Conservation (phyloP, 208 protist genomes). For the Lotmaria passim region DNA sequence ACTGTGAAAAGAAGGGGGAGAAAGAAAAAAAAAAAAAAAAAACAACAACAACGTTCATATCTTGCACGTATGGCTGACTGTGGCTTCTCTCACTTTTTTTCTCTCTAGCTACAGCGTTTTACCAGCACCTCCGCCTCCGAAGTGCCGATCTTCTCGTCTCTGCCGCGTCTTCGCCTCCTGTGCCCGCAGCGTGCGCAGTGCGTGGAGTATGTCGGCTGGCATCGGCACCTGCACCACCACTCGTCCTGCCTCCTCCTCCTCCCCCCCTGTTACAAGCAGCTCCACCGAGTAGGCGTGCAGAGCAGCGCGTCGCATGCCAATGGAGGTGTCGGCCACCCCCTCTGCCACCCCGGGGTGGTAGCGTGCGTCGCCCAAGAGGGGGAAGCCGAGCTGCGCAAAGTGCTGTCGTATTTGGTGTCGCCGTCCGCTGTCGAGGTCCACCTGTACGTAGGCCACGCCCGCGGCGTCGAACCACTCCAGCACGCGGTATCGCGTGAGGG, state of each 20-base stretch:
- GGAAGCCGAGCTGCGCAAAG: conserved; percentile 65
- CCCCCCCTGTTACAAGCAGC: conserved; percentile 29
- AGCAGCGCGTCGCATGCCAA: conserved; percentile 17
- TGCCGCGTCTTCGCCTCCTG: conserved; percentile 2
- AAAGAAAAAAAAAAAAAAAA: too few relatives aligned
- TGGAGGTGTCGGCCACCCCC: conserved; percentile 2
- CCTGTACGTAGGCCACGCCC: conserved; percentile 69
- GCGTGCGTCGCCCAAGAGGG: conserved; percentile 68
- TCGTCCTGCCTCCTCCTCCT: conserved; percentile 14
- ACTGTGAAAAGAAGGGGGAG: too few relatives aligned
- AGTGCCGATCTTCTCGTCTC: not conserved
- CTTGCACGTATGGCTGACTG: too few relatives aligned
- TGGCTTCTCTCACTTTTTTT: too few relatives aligned
- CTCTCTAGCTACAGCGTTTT: too few relatives aligned
- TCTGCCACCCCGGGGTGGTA: conserved; percentile 46
- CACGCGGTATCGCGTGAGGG: conserved; percentile 68
- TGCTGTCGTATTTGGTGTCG: conserved; percentile 89
- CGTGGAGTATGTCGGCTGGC: conserved; percentile 57
- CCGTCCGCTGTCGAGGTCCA: conserved; percentile 61
- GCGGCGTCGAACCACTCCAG: conserved; percentile 58
- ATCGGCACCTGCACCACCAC: conserved; percentile 61
- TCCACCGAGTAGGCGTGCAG: conserved; percentile 41
- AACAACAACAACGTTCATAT: too few relatives aligned
- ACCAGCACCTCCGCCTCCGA: too few relatives aligned
- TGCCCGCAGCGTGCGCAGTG: conserved; percentile 41